Conservation (phyloP, 768 basidiomycete species). For the Ramaria sp. region DNA sequence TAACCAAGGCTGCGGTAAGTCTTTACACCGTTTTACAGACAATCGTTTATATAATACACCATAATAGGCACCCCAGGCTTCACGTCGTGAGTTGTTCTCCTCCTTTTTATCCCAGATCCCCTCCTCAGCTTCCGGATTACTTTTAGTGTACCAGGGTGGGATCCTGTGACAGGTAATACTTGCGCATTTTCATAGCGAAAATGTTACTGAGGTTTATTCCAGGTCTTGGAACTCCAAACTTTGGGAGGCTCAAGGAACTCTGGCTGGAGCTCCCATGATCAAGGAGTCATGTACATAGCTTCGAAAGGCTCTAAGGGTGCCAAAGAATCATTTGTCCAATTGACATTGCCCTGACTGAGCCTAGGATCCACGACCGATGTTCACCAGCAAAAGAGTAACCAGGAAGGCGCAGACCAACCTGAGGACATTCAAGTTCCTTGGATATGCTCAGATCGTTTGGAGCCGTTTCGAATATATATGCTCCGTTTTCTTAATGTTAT, state of each 20-base stretch:
- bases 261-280: constrained; percentile 18
- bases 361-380: too few relatives aligned
- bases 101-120: background rate
- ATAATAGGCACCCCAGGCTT: constrained; percentile 6
- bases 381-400: too few relatives aligned
- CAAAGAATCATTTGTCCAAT: too few relatives aligned
- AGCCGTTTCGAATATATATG: too few relatives aligned
- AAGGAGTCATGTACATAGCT: background rate
- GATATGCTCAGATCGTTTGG: too few relatives aligned
- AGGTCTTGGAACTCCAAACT: constrained; percentile 21
- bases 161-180: constrained; percentile 8
- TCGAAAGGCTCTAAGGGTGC: too few relatives aligned
- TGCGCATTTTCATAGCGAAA: too few relatives aligned
- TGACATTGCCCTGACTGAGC: too few relatives aligned
- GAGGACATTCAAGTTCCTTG: too few relatives aligned
- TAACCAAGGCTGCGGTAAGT: constrained; percentile 30
- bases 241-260: constrained; percentile 15
- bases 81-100: constrained; percentile 2
- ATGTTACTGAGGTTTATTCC: background rate
- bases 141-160: constrained; percentile 4
- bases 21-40: background rate
- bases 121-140: background rate
- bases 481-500: too few relatives aligned
- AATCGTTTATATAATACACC: background rate
- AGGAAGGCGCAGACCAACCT: too few relatives aligned